Percentiles rank a stretch among this genome's conserved stretches.
Evolutionary conservation across 1,284 basidiomycete genomes (phyloP).

Genomic region (Trametes hirsuta): DNA sequence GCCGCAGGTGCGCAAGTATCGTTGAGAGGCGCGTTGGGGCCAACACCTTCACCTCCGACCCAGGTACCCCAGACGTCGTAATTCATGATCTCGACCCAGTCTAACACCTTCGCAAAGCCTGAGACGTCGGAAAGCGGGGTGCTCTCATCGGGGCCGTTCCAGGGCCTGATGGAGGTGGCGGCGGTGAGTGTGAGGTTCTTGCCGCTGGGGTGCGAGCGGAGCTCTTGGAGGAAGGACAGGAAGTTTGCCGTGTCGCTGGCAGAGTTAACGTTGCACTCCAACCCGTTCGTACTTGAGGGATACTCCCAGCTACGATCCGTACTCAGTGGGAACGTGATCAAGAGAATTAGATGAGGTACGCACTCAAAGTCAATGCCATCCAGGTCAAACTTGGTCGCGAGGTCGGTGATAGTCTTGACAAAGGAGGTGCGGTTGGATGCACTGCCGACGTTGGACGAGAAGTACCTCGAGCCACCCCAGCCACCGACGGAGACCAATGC

Average conservation of each 20-base stretch:
- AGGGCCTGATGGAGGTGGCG: conserved; percentile 73
- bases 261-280: conserved; percentile 73
- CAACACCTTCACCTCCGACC: conserved; percentile 42
- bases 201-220: conserved; percentile 62
- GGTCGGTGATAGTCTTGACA: conserved; percentile 61
- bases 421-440: conserved; percentile 65
- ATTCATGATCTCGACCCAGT: conserved; percentile 88
- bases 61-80: conserved; percentile 76
- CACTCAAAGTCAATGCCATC: conserved; percentile 85
- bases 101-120: conserved; percentile 70
- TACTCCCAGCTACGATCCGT: conserved; percentile 78
- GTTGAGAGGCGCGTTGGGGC: conserved; percentile 84
- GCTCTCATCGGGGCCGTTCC: conserved; percentile 56
- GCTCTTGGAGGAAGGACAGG: conserved; percentile 74
- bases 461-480: conserved; percentile 77
- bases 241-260: conserved; percentile 71
- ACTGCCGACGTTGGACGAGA: conserved; percentile 69
- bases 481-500: conserved; percentile 82
- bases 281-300: conserved; percentile 63
- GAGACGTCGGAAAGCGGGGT: conserved; percentile 65
- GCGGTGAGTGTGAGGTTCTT: conserved; percentile 72
- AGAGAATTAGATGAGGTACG: conserved; percentile 27
- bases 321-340: neutral
- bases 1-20: conserved; percentile 69
- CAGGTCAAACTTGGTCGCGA: conserved; percentile 64